Conservation (phyloP, 257 asterid genomes). For the Mitragyna speciosa region DNA sequence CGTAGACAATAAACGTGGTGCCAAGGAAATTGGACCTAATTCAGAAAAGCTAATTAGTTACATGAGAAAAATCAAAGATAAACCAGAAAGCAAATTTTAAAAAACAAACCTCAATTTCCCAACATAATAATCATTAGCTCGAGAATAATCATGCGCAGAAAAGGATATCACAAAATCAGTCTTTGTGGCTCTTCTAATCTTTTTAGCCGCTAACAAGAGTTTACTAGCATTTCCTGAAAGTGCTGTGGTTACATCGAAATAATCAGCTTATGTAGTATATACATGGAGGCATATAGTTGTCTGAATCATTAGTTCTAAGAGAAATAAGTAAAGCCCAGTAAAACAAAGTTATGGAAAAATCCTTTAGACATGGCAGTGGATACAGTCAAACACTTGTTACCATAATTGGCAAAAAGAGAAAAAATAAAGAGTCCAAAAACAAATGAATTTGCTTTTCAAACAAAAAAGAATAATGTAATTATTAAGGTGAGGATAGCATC, state of each 20-base stretch:
- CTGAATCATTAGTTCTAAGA: background rate
- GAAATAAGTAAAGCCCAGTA: background rate
- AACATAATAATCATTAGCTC: constrained; percentile 42
- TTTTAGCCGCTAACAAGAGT: constrained; percentile 55
- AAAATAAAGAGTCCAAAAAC: background rate
- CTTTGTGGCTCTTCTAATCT: constrained; percentile 52
- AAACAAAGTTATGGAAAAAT: background rate
- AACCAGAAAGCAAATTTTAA: background rate
- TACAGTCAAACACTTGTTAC: background rate
- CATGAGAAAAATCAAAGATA: background rate
- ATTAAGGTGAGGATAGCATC: constrained; percentile 3
- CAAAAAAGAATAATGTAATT: background rate
- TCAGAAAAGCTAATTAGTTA: background rate
- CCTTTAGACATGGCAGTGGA: background rate
- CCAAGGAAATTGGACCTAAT: constrained; percentile 70
- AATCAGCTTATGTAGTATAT: constrained; percentile 10
- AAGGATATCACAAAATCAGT: constrained; percentile 56
- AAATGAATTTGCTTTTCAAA: background rate
- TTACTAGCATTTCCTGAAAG: constrained; percentile 66
- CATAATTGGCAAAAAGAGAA: background rate
- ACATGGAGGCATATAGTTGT: background rate
- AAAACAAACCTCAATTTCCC: constrained; percentile 55
- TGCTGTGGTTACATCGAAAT: constrained; percentile 34
- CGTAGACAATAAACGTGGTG: constrained; percentile 56
- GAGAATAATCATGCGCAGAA: constrained; percentile 54